Evolutionary conservation across 192 early-diverging fungal species (phyloP).

Genomic region (Coemansia sp.): DNA sequence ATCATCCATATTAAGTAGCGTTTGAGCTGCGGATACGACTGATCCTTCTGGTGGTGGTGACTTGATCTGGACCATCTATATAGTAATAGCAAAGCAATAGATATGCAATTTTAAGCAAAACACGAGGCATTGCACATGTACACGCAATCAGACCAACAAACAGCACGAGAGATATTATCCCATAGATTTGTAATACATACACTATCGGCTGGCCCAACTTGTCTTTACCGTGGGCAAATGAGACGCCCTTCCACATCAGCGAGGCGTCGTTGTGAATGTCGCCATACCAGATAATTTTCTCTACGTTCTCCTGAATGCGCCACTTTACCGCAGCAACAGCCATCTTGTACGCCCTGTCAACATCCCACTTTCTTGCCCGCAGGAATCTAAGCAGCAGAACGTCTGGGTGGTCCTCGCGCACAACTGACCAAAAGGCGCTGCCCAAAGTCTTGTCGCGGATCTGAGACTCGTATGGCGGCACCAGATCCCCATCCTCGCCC

Average conservation of each 20-base stretch:
- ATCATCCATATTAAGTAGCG: constrained; percentile 69
- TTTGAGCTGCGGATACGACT: constrained; percentile 64
- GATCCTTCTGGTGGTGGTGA: constrained; percentile 63
- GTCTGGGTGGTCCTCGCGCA: constrained; percentile 71
- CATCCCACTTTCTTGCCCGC: constrained; percentile 87
- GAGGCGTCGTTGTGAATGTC: constrained; percentile 57
- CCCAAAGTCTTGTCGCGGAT: constrained; percentile 43
- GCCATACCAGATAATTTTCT: constrained; percentile 60
- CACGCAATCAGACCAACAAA: background rate
- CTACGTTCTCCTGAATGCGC: constrained; percentile 63
- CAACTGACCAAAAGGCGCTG: constrained; percentile 62
- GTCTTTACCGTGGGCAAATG: constrained; percentile 60
- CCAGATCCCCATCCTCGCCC: constrained; percentile 21
- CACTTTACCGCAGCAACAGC: constrained; percentile 69
- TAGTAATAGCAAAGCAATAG: background rate
- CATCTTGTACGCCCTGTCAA: constrained; percentile 73
- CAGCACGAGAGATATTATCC: background rate
- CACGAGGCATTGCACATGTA: background rate
- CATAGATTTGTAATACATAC: constrained; percentile 1
- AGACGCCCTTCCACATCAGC: constrained; percentile 59
- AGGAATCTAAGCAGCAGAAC: constrained; percentile 73
- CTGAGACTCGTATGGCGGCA: constrained; percentile 36
- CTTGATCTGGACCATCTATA: constrained; percentile 50
- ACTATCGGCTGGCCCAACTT: constrained; percentile 59
- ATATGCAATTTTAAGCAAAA: background rate